phyloP scores from a whole-genome alignment of 768 basidiomycete genomes.

The Coprinopsis cinerea region DNA sequence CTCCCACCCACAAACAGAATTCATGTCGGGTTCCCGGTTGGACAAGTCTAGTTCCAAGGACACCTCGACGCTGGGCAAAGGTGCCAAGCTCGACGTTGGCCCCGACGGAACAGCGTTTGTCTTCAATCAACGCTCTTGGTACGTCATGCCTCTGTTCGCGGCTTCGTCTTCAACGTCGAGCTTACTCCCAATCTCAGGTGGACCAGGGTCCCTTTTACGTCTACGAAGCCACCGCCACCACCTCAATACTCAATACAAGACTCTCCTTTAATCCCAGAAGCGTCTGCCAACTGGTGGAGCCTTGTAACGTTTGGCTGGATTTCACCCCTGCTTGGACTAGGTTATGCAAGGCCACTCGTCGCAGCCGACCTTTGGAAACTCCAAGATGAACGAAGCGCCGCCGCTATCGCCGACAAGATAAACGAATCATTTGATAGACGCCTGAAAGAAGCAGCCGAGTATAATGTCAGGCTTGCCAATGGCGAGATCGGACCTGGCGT shows the following conservation, averaged over 20 bases:
- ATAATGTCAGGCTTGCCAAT: conserved; percentile 61
- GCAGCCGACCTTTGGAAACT: conserved; percentile 78
- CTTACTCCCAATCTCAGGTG: conserved; percentile 15
- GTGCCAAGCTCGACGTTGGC: not conserved
- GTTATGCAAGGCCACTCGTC: conserved; percentile 77
- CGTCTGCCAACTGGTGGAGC: conserved; percentile 51
- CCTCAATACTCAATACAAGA: conserved; percentile 54
- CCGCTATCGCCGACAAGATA: conserved; percentile 56
- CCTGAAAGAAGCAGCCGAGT: conserved; percentile 49
- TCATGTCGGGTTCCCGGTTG: not conserved
- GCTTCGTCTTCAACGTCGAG: not conserved
- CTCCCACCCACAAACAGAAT: not conserved
- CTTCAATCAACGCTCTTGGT: conserved; percentile 11
- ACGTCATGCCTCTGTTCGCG: conserved; percentile 2
- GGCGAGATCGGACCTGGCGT: conserved; percentile 59
- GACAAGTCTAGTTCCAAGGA: not conserved
- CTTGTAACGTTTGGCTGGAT: conserved; percentile 73
- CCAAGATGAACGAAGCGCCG: conserved; percentile 54
- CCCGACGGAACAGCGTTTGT: not conserved
- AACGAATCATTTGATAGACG: conserved; percentile 58
- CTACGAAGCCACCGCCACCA: conserved; percentile 33
- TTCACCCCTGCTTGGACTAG: conserved; percentile 61
- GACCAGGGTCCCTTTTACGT: conserved; percentile 35
- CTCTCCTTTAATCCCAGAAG: conserved; percentile 59
- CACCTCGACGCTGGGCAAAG: not conserved